phyloP scores from a whole-genome alignment of 192 early-diverging fungal species.

The Backusella macrospora region DNA sequence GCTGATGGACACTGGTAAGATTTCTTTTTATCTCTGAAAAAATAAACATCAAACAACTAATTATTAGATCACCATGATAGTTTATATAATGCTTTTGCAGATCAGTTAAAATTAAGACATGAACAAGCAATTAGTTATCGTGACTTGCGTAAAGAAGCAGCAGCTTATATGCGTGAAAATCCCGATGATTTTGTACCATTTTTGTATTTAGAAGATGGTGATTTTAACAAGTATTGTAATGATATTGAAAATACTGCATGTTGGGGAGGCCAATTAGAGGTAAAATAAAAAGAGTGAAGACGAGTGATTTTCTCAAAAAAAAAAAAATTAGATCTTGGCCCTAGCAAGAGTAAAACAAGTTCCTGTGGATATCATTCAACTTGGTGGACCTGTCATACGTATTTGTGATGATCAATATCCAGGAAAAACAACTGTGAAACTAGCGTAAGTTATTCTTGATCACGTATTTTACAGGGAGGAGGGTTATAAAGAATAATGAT shows the following conservation, averaged over 20 bases:
- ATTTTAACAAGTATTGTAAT: constrained; percentile 78
- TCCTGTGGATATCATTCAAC: constrained; percentile 87
- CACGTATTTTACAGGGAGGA: constrained; percentile 1
- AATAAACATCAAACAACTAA: not conserved
- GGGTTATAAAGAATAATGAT: not conserved
- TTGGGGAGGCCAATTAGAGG: constrained; percentile 96
- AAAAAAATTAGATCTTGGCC: constrained; percentile 70
- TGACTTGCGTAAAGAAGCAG: constrained; percentile 72
- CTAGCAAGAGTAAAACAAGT: constrained; percentile 72
- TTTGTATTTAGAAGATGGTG: constrained; percentile 77
- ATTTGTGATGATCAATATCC: constrained; percentile 74
- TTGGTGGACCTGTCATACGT: constrained; percentile 74
- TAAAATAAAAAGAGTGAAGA: constrained; percentile 29
- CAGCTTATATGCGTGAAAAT: constrained; percentile 78
- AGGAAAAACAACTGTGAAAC: constrained; percentile 60
- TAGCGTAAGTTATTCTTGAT: constrained; percentile 69
- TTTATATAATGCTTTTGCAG: constrained; percentile 87
- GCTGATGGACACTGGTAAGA: constrained; percentile 92
- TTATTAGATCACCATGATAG: constrained; percentile 24
- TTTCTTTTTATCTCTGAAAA: not conserved
- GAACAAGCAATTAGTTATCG: constrained; percentile 55
- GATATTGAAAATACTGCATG: constrained; percentile 77
- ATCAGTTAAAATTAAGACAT: constrained; percentile 71
- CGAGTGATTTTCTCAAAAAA: not conserved
- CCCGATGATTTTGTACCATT: constrained; percentile 93